Base-by-base conservation (phyloP, 768 basidiomycete species). In the Mycena leptocephala region DNA sequence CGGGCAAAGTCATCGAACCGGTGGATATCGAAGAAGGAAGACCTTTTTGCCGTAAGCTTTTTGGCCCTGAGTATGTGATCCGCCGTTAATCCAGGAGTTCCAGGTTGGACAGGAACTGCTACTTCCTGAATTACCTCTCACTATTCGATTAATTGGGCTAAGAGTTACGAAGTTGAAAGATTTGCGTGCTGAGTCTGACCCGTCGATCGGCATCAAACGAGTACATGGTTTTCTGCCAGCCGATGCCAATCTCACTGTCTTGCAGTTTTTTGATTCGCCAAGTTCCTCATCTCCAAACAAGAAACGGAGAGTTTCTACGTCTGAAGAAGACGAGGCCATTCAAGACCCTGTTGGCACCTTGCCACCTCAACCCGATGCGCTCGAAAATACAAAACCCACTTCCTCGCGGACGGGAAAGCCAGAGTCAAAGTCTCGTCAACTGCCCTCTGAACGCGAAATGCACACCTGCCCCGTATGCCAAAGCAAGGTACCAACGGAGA, bases 91-190 rank as follows among this genome's bases (percentile, higher is more conserved):
- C 20, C 35, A 55, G 30, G 72, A 39, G 56, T 39, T 69, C 30
- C 81, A 96, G 92, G 92, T 92, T 64, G 97, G 96, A 9, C 93
- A 94, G 78, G 95, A 96, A 69, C 88, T 99, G 16, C 87, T 99
- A 18, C 88, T 93, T 71, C 90, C 94, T 9, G 97, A 97, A 83
- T 84, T 95, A 41, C 96, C 96, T 0, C 83, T 97, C 33, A 92
- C 90, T 35, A 86, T 99, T 28, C 90, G 98, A 37, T 87, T 99
- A 26, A 94, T 99, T 77, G 98, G 98, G 7, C 86, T 99, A 32
- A 89, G 97, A 56, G 89, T 98, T 13, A 97, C 96, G 5, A 97
- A 96, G 76, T 86, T 99, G 78, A 95, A 95, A 81, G 98, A 99
- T 84, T 84, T 97, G 35, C 89, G 90, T 72, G 88, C 88, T 8